phyloP scores from a whole-genome alignment of 1,284 basidiomycete genomes.

The Sanghuangporus weigelae region DNA sequence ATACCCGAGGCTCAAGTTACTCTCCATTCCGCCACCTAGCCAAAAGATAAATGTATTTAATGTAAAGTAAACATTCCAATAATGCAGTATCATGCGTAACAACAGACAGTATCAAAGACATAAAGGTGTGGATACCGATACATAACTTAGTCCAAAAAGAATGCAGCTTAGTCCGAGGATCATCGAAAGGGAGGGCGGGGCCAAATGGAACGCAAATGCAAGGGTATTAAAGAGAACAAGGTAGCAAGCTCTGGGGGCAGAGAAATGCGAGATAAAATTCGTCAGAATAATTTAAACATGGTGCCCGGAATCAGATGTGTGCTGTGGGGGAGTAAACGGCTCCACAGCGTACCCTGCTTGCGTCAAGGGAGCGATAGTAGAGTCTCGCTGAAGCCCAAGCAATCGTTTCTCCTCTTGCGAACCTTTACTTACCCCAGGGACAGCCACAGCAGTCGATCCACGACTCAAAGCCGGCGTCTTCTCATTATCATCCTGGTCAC shows the following conservation, averaged over 20 bases:
- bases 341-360: conserved; percentile 13
- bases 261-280: neutral
- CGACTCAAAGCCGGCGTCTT: neutral
- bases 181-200: too few species aligned
- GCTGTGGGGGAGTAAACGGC: conserved; percentile 11
- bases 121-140: too few species aligned
- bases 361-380: neutral
- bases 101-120: too few species aligned
- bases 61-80: too few species aligned
- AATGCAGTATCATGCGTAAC: too few species aligned
- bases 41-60: too few species aligned
- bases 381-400: neutral
- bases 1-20: too few species aligned
- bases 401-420: neutral
- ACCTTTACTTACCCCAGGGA: neutral
- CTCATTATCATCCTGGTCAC: conserved; percentile 5
- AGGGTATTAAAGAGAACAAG: too few species aligned
- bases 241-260: neutral
- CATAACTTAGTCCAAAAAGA: too few species aligned
- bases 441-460: conserved; percentile 1
- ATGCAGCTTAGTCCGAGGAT: too few species aligned
- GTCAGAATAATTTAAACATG: neutral
- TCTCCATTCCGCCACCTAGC: too few species aligned
- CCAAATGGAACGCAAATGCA: too few species aligned
- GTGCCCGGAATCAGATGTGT: neutral